phyloP scores from a whole-genome alignment of 2,329 filamentous ascomycete genomes.

The Emericellopsis atlantica region DNA sequence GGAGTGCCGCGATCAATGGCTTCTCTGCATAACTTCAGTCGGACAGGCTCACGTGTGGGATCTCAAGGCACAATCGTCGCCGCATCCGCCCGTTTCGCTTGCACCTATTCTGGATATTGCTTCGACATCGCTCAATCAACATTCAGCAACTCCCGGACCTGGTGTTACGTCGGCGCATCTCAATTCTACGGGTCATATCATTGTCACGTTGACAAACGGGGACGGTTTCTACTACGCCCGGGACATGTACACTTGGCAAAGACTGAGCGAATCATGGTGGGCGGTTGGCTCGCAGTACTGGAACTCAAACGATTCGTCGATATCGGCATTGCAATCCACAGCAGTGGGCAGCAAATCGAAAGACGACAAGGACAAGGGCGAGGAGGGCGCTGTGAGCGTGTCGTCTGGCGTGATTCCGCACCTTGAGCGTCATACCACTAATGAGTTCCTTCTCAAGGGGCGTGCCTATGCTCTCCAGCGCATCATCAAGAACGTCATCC shows the following conservation, averaged over 20 bases:
- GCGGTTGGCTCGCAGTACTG: conserved; percentile 96
- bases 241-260: conserved; percentile 82
- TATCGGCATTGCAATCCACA: conserved; percentile 66
- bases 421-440: conserved; percentile 88
- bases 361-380: conserved; percentile 26
- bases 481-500: conserved; percentile 78
- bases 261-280: conserved; percentile 96
- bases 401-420: conserved; percentile 89
- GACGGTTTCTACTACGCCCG: conserved; percentile 87
- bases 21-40: conserved; percentile 78
- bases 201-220: conserved; percentile 87
- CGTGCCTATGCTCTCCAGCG: conserved; percentile 84
- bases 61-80: conserved; percentile 66
- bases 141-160: conserved; percentile 63
- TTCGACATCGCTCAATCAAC: conserved; percentile 62
- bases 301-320: conserved; percentile 91
- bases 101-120: conserved; percentile 83
- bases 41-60: conserved; percentile 94
- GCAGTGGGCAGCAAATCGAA: conserved; percentile 46
- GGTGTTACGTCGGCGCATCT: conserved; percentile 84
- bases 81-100: conserved; percentile 81
- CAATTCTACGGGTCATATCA: conserved; percentile 73
- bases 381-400: conserved; percentile 41
- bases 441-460: conserved; percentile 81
- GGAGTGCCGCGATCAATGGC: conserved; percentile 79